A percentile compares a stretch with the other conserved stretches of the same genome.
Conservation (phyloP, 208 protist species). For the Angomonas ambiguus region DNA sequence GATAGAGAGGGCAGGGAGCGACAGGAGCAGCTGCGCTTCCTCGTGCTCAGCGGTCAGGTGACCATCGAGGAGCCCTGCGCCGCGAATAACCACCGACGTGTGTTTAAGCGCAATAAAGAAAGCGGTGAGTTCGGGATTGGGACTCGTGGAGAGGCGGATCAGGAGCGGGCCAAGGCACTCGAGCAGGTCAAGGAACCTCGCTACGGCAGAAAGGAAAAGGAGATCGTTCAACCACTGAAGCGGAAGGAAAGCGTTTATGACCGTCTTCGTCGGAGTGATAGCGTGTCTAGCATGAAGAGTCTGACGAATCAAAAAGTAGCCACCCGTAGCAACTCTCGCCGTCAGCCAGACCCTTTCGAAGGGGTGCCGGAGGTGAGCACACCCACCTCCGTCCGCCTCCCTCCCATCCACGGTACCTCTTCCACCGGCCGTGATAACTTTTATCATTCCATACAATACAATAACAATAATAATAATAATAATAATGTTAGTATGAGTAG, state of each 20-base stretch:
- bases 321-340: no score
- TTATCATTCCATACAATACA: no score
- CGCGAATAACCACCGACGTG: not conserved
- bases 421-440: no score
- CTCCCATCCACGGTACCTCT: no score
- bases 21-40: not conserved
- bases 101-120: not conserved
- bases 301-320: not conserved
- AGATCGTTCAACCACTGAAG: not conserved
- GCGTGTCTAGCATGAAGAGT: not conserved
- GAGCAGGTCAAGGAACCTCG: not conserved
- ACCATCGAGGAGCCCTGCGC: not conserved
- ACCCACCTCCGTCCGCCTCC: no score
- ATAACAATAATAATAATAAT: no score
- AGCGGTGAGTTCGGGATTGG: not conserved
- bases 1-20: not conserved
- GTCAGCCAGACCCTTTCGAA: no score
- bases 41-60: not conserved
- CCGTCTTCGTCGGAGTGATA: not conserved
- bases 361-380: no score
- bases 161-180: not conserved
- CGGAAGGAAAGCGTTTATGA: constrained; percentile 3
- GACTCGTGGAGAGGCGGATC: not conserved
- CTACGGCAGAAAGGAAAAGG: not conserved
- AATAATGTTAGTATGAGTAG: no score